These are phyloP conservation scores for Cordyceps farinosa DNA, from an alignment of 2,329 filamentous ascomycete genomes.

Conservation along the genomic window DNA sequence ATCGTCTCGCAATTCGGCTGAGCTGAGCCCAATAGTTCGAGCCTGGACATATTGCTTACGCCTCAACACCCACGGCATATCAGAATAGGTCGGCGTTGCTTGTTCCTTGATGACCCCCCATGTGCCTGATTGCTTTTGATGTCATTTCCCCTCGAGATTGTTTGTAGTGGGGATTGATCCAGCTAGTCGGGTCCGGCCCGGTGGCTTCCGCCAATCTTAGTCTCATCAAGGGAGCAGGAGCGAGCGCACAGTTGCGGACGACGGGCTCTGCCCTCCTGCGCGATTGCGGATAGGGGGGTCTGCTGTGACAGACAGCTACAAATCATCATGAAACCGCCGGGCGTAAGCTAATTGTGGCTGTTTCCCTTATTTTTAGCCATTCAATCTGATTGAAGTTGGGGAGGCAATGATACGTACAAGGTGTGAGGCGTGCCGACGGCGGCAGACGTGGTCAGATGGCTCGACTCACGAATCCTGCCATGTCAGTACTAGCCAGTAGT, in stretches of 20 bases:
- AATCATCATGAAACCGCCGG: neutral
- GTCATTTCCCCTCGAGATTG: conserved; percentile 15
- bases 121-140: conserved; percentile 8
- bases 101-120: neutral
- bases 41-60: neutral
- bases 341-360: neutral
- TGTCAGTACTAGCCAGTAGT: neutral
- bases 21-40: neutral
- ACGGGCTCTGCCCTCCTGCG: conserved; percentile 5
- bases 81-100: neutral
- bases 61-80: neutral
- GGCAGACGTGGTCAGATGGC: neutral
- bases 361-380: neutral
- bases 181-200: conserved; percentile 16
- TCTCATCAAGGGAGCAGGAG: conserved; percentile 4
- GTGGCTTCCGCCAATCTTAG: conserved; percentile 12
- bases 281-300: neutral
- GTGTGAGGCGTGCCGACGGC: neutral
- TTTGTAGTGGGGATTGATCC: conserved; percentile 12
- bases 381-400: neutral
- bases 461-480: neutral
- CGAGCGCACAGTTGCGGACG: conserved; percentile 6
- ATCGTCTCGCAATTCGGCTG: neutral
- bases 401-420: neutral
- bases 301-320: neutral